phyloP scores from a whole-genome alignment of 2,329 filamentous ascomycete genomes.

The Ophiocordyceps polyrhachis-furcata region DNA sequence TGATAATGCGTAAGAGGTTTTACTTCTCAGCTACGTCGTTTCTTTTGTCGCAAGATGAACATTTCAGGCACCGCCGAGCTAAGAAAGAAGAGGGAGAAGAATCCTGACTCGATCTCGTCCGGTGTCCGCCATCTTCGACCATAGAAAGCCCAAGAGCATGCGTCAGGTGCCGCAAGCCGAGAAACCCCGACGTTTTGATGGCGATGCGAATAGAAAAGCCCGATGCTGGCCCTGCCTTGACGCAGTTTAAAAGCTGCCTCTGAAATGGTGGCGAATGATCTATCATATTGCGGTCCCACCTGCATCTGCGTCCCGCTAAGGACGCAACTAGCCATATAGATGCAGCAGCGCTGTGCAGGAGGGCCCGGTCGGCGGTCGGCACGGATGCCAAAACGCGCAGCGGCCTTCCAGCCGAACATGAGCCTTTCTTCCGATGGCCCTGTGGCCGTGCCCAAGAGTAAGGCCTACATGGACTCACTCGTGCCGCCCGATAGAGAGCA shows the following conservation, averaged over 20 bases:
- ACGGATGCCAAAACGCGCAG: neutral
- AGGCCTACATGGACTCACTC: slow-evolving; percentile 31
- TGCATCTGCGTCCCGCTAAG: too few species aligned
- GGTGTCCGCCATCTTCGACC: neutral
- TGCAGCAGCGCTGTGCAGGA: neutral
- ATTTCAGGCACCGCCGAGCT: neutral
- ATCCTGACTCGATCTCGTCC: neutral
- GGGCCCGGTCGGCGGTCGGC: neutral
- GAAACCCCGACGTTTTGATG: neutral
- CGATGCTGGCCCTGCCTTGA: neutral
- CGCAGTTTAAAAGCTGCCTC: neutral
- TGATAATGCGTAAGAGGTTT: neutral
- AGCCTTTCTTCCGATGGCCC: neutral
- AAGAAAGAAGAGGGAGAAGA: neutral
- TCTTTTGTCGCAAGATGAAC: neutral
- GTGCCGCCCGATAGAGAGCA: slow-evolving; percentile 25
- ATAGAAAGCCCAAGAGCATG: neutral
- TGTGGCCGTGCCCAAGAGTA: slow-evolving; percentile 8
- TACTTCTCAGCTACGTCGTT: too few species aligned
- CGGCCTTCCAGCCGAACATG: neutral
- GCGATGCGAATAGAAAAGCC: neutral
- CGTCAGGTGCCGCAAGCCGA: neutral
- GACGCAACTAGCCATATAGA: neutral
- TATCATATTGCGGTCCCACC: too few species aligned
- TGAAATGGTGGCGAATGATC: too few species aligned